Evolutionary conservation across 176 grass and related monocot species (phyloP).

Genomic region (Eragrostis curvula): DNA sequence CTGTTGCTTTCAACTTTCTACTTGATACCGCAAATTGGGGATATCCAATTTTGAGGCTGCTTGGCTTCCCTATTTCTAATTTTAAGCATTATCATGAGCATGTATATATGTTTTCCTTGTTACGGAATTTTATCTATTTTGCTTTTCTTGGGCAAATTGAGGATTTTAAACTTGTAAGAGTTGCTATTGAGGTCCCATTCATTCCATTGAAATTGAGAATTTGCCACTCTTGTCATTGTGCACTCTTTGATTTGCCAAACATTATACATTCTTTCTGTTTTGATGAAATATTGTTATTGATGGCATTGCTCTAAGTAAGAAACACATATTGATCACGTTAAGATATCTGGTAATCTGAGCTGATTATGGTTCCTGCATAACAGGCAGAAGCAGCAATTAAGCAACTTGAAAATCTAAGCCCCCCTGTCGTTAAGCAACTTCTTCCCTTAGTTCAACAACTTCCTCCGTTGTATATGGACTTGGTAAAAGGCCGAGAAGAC

Average conservation of each 20-base stretch:
- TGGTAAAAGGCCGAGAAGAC: conserved; percentile 90
- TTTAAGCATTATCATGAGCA: background rate
- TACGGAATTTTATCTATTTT: background rate
- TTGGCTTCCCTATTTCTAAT: background rate
- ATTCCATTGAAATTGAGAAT: background rate
- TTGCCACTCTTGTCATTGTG: background rate
- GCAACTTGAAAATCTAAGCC: conserved; percentile 87
- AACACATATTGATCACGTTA: conserved; percentile 5
- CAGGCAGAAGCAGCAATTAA: conserved; percentile 96
- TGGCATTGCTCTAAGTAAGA: background rate
- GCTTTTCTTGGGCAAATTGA: background rate
- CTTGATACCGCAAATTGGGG: background rate
- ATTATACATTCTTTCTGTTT: conserved; percentile 17
- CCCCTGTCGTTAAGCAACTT: conserved; percentile 90
- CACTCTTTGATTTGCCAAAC: background rate
- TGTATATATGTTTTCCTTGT: background rate
- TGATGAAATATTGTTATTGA: background rate
- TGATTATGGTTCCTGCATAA: conserved; percentile 42
- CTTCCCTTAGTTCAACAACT: conserved; percentile 94
- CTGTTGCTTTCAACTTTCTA: background rate
- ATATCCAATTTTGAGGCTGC: conserved; percentile 12
- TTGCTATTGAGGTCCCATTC: background rate
- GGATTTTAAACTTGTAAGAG: background rate
- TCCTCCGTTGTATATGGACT: conserved; percentile 94
- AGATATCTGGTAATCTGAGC: conserved; percentile 13